Evolutionary conservation across 75 land plant genomes (phyloP).

Genomic region (Selaginella moellendorffii): DNA sequence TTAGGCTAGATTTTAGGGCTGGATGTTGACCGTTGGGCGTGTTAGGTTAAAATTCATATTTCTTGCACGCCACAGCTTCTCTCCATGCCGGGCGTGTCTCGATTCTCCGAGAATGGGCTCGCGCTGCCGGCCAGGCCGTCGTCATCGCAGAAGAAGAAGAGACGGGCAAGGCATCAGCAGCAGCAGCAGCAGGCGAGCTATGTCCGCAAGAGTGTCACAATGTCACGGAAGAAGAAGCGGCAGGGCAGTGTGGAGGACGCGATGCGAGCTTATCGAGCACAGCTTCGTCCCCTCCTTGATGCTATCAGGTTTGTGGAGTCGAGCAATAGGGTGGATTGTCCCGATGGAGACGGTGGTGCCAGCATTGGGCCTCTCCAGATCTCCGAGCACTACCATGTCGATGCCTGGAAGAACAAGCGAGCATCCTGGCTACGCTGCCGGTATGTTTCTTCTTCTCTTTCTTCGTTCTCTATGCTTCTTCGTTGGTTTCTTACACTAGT

Average conservation of each 20-base stretch:
- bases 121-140: neutral
- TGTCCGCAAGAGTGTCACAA: neutral
- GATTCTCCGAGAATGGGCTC: neutral
- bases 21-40: no score
- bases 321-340: slow-evolving; percentile 5
- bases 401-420: slow-evolving; percentile 2
- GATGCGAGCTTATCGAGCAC: neutral
- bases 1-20: no score
- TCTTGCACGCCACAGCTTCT: no score
- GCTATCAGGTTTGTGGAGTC: slow-evolving; percentile 15
- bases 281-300: slow-evolving; percentile 25
- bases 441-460: neutral
- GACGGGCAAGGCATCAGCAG: neutral
- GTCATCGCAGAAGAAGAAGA: neutral
- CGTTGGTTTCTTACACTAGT: neutral
- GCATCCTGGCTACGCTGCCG: slow-evolving; percentile 4
- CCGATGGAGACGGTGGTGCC: slow-evolving; percentile 9
- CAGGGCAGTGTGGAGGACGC: neutral
- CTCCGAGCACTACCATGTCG: slow-evolving; percentile 5
- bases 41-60: no score
- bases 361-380: slow-evolving; percentile 8
- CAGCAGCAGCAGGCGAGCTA: no score
- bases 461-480: neutral
- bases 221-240: neutral
- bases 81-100: neutral